These are phyloP conservation scores for Kwoniella dendrophila DNA, from an alignment of 768 basidiomycete species.

Conservation along the genomic window DNA sequence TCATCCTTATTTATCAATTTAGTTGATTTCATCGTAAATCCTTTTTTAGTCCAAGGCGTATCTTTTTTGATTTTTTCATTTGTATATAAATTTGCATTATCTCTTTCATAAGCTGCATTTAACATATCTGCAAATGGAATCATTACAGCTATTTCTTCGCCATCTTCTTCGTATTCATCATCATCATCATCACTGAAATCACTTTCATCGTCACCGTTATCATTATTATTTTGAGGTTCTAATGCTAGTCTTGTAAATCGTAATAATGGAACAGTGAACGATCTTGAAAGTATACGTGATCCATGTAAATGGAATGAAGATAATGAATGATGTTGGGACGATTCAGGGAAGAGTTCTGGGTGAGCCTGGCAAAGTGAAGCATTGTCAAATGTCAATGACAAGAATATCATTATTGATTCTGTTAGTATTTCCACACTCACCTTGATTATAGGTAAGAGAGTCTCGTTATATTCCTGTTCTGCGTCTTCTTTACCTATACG, in stretches of 20 bases:
- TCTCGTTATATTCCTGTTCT: constrained; percentile 69
- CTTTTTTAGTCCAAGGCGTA: constrained; percentile 6
- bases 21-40: constrained; percentile 61
- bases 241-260: constrained; percentile 40
- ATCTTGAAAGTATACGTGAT: constrained; percentile 85
- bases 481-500: constrained; percentile 85
- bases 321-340: constrained; percentile 65
- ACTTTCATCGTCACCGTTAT: constrained; percentile 41
- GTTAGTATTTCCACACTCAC: too few relatives aligned
- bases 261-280: constrained; percentile 77
- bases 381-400: background rate
- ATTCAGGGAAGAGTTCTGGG: constrained; percentile 62
- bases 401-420: too few relatives aligned
- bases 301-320: constrained; percentile 84
- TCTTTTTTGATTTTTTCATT: constrained; percentile 60
- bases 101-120: constrained; percentile 80
- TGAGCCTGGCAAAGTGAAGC: constrained; percentile 32
- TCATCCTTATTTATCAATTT: constrained; percentile 72
- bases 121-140: constrained; percentile 95
- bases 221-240: too few relatives aligned
- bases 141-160: constrained; percentile 75
- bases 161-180: constrained; percentile 63
- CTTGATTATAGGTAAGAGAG: constrained; percentile 70
- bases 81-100: constrained; percentile 86
- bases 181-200: constrained; percentile 62